Base-by-base conservation (phyloP, 1,284 basidiomycete species). In the Ustilago cynodontis region DNA sequence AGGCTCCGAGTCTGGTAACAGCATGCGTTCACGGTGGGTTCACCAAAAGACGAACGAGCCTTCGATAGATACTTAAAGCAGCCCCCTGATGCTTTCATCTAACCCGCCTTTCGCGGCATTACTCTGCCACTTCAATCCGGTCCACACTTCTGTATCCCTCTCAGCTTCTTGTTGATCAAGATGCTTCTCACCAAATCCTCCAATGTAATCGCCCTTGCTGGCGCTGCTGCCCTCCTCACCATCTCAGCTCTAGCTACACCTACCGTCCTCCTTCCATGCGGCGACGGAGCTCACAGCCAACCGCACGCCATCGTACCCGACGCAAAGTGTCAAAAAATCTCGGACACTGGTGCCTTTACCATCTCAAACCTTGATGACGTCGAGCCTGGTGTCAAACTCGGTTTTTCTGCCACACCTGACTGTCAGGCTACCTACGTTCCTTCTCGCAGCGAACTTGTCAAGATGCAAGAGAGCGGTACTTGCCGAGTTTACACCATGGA, bases 401-500 rank as follows among this genome's bases (percentile, higher is more conserved):
- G 58, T 18, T 71, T 71, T 51, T 62, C 59, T 0, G 7, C 54
- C 9, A 65, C 63, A 11, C 26, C 55, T 2, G 63, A 71, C 28
- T 71, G 69, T 54, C 39, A 41, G 18, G 11, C 18, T 9, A 65
- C 69, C n/a, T 71, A 58, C 54, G 45, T 63, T 0, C 51, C 69
- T 4, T 11, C 10, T 2, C 6, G n/a, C 8, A 28, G 55, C 0
- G 56, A 69, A 4, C 29, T 69, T 14, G 18, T 6, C 6, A 18
- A 59, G 47, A 13, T 55, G 56, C 47, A 49, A 16, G 24, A 28
- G 47, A 49, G 47, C 26, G 9, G 8, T 11, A 43, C 8, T 20
- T 43, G 41, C 41, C 41, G 16, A 20, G 11, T n/a, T 20, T 43
- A 43, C 11, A 1, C 20, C 16, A n/a, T 43, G 6, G 20, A 7